Evolutionary conservation across 306 rosid genomes (phyloP).

Genomic region (Abrus precatorius): DNA sequence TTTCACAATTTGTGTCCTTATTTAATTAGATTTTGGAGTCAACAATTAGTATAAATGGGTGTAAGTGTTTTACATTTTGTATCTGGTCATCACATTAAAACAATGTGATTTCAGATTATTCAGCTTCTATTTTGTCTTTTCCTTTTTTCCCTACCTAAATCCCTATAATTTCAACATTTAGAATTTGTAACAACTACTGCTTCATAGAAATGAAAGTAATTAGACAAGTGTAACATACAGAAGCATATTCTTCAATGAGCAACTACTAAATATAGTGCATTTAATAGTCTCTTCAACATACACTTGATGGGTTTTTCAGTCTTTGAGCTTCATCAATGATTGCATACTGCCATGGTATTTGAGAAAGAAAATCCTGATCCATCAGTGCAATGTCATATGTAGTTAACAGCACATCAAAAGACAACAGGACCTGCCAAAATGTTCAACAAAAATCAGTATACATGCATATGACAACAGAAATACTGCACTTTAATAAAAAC

Average conservation of each 20-base stretch:
- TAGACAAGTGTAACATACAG: conserved; percentile 13
- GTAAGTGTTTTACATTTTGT: not conserved
- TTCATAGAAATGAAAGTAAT: conserved; percentile 33
- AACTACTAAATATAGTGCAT: conserved; percentile 10
- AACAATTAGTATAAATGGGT: not conserved
- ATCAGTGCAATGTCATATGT: conserved; percentile 85
- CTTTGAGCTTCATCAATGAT: conserved; percentile 97
- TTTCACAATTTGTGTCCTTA: not conserved
- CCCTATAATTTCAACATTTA: not conserved
- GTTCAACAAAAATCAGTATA: conserved; percentile 41
- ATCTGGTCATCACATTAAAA: not conserved
- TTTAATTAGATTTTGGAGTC: not conserved
- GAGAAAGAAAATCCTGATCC: conserved; percentile 96
- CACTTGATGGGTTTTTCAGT: conserved; percentile 93
- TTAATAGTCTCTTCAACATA: conserved; percentile 57
- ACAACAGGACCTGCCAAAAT: conserved; percentile 69
- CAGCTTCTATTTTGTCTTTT: not conserved
- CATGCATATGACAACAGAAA: conserved; percentile 10
- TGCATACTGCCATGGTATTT: conserved; percentile 91
- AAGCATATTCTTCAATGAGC: conserved; percentile 33
- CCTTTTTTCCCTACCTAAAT: not conserved
- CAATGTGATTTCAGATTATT: conserved; percentile 5
- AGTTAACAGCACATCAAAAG: conserved; percentile 90
- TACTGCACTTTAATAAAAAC: conserved; percentile 21
- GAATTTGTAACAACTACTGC: not conserved